Percentiles rank a stretch among this genome's conserved stretches.
phyloP scores from a whole-genome alignment of 441 rosid genomes.

The Capsella rubella region DNA sequence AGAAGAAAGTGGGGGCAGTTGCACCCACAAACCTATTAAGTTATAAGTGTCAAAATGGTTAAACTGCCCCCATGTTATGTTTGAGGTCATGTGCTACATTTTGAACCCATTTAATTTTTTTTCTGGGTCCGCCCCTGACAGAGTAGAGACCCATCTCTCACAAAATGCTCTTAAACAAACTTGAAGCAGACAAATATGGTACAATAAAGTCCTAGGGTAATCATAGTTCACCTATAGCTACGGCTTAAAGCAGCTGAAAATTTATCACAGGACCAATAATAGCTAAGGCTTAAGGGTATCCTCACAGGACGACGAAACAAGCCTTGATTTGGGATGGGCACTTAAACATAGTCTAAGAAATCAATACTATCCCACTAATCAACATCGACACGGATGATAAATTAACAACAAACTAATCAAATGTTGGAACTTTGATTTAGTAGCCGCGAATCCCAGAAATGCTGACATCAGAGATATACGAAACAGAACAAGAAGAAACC shows the following conservation, averaged over 20 bases:
- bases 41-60: no score
- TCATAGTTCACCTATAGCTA: background rate
- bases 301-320: no score
- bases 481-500: slow-evolving; percentile 10
- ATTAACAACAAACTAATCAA: background rate
- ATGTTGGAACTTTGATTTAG: background rate
- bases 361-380: background rate
- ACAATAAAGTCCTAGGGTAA: background rate
- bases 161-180: background rate
- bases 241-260: background rate
- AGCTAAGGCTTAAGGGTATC: no score
- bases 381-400: background rate
- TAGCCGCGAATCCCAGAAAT: background rate
- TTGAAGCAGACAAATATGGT: background rate
- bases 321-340: background rate
- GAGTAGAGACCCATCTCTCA: background rate
- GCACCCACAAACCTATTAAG: no score
- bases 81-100: no score
- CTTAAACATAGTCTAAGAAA: background rate
- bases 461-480: background rate
- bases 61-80: no score
- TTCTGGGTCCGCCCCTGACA: no score
- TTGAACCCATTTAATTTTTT: no score
- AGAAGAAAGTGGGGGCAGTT: no score
- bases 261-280: background rate